Evolutionary conservation across 2,329 filamentous ascomycete species (phyloP), one percentile per base, ranked within the genome.

Genomic region (Claviceps sp.): DNA sequence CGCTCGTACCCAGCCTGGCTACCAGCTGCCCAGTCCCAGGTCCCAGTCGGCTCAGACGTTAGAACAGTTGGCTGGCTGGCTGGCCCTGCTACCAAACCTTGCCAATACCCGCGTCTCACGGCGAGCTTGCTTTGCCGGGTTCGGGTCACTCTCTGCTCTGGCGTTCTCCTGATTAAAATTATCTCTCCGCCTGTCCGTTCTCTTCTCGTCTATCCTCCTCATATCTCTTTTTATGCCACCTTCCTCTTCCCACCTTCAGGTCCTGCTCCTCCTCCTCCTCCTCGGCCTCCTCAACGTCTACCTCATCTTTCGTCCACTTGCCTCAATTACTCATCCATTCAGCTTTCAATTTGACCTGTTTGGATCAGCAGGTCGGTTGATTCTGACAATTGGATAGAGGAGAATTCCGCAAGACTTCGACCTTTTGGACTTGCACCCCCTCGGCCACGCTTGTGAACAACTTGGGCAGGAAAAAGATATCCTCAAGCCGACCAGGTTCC

Each of bases 151-250:
- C 34, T 56, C 50, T 43, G 51, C 51, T 53, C 47, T 52, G 56
- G 53, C 54, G 52, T 53, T 55, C 56, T 56, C 24, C 40, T 55
- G 20, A 61, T 67, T 66, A 66, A 68, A 67, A 66, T 65, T 65
- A 50, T 51, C 49, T 76, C 70, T 74, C 70, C 71, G 71, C 74
- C 73, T 74, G 72, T 77, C 75, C 73, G 73, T 74, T 72, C 72
- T 70, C 70, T 66, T 71, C 70, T 71, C 67, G 68, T 72, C 68
- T 67, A 70, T 74, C 71, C 70, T 75, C 69, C 70, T 76, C 73
- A 71, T 71, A 73, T 73, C 65, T 72, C 30, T 26, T 73, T 73
- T 71, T 56, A 57, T 59, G 52, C 48, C 54, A 53, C 55, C 53
- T 53, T 41, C 40, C 16, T n/a, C 65, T 64, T 67, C 62, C 58